phyloP scores from a whole-genome alignment of 805 yeast species.

The Brettanomyces anomalus region DNA sequence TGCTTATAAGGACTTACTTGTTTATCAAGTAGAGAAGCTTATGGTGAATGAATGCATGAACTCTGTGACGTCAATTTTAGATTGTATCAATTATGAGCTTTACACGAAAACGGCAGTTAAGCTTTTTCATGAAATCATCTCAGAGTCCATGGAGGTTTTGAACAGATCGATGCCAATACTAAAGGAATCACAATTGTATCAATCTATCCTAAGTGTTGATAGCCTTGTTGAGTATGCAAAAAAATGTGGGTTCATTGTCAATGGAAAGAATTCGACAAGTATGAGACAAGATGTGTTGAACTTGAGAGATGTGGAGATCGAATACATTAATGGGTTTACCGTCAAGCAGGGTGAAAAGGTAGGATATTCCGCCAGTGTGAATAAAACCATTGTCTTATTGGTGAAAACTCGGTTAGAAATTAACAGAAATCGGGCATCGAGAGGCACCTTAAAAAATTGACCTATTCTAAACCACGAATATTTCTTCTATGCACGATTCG shows the following conservation, averaged over 20 bases:
- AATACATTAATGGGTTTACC: slow-evolving; percentile 77
- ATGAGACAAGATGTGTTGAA: slow-evolving; percentile 60
- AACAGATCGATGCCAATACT: slow-evolving; percentile 21
- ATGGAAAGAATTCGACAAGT: slow-evolving; percentile 51
- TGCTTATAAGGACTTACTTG: slow-evolving; percentile 36
- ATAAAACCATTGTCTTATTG: slow-evolving; percentile 36
- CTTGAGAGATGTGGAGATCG: slow-evolving; percentile 63
- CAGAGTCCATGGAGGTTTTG: slow-evolving; percentile 38
- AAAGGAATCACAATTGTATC: slow-evolving; percentile 23
- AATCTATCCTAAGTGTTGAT: slow-evolving; percentile 24
- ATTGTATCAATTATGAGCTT: slow-evolving; percentile 73
- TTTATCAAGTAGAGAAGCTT: slow-evolving; percentile 64
- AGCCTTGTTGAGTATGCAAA: slow-evolving; percentile 24
- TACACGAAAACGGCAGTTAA: slow-evolving; percentile 27
- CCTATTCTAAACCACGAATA: too few relatives aligned
- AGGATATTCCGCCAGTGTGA: slow-evolving; percentile 36
- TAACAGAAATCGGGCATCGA: background rate
- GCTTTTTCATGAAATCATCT: slow-evolving; percentile 33
- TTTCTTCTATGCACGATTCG: too few relatives aligned
- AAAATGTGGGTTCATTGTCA: slow-evolving; percentile 19
- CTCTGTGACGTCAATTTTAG: slow-evolving; percentile 69
- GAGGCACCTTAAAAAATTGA: too few relatives aligned
- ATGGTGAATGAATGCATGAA: slow-evolving; percentile 78
- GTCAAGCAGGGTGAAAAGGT: slow-evolving; percentile 42
- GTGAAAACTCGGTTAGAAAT: slow-evolving; percentile 28